Conservation (phyloP, 1,284 basidiomycete genomes). For the Austroboletus niveus region DNA sequence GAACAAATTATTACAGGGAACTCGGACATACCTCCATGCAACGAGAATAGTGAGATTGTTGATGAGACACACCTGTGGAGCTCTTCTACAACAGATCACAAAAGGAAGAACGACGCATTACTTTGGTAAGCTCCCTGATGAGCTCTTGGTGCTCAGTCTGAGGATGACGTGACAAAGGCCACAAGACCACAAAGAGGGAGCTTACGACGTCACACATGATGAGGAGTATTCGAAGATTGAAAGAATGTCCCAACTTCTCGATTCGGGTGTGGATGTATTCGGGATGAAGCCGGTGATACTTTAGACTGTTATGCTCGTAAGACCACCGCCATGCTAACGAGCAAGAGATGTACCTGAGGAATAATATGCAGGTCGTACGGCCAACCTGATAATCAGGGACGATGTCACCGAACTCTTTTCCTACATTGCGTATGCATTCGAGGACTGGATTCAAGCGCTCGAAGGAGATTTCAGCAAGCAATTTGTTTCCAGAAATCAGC, state of each 20-base stretch:
- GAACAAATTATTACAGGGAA: neutral
- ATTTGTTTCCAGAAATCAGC: neutral
- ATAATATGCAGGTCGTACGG: slow-evolving; percentile 90
- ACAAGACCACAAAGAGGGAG: slow-evolving; percentile 5
- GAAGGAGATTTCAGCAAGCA: neutral
- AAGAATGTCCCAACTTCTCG: slow-evolving; percentile 78
- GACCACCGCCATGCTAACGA: neutral
- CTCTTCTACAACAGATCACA: slow-evolving; percentile 5
- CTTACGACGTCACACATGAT: slow-evolving; percentile 91
- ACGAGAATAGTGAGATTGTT: slow-evolving; percentile 93
- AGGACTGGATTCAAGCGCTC: slow-evolving; percentile 90
- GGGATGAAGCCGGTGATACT: slow-evolving; percentile 95
- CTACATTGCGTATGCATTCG: slow-evolving; percentile 80
- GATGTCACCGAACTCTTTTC: slow-evolving; percentile 95
- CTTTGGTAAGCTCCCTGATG: slow-evolving; percentile 92
- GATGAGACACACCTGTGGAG: slow-evolving; percentile 71
- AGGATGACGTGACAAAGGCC: neutral
- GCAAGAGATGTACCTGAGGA: slow-evolving; percentile 64
- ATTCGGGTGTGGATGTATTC: slow-evolving; percentile 95
- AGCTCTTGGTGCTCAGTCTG: slow-evolving; percentile 89
- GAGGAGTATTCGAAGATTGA: slow-evolving; percentile 85
- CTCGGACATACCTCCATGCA: slow-evolving; percentile 73
- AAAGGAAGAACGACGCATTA: slow-evolving; percentile 22
- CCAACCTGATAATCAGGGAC: slow-evolving; percentile 95
- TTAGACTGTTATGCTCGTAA: slow-evolving; percentile 58